phyloP scores from a whole-genome alignment of 192 early-diverging fungal genomes.

The Diversispora eburnea region DNA sequence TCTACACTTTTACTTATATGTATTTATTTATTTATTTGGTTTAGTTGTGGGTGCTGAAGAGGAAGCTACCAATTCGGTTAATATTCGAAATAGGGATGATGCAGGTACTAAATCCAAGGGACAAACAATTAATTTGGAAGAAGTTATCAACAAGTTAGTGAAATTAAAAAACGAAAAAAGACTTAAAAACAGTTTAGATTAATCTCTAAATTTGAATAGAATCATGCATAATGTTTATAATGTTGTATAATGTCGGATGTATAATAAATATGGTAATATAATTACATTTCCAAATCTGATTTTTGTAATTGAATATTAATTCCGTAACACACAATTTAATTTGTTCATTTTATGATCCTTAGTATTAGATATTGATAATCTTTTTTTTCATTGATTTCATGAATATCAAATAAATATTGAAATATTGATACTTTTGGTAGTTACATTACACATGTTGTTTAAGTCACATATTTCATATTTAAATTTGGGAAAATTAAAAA shows the following conservation, averaged over 20 bases:
- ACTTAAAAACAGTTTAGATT: slow-evolving; percentile 51
- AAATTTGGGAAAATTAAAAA: not conserved
- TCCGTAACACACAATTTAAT: too few relatives aligned
- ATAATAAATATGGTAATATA: too few relatives aligned
- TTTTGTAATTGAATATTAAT: too few relatives aligned
- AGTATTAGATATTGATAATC: too few relatives aligned
- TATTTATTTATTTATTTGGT: not conserved
- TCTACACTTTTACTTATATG: not conserved
- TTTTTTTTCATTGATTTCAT: too few relatives aligned
- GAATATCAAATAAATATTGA: too few relatives aligned
- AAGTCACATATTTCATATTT: not conserved
- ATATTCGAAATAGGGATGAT: slow-evolving; percentile 87
- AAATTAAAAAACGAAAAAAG: slow-evolving; percentile 63
- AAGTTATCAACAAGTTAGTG: slow-evolving; percentile 65
- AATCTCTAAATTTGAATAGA: too few relatives aligned
- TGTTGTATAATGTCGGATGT: too few relatives aligned
- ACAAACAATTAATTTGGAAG: slow-evolving; percentile 69
- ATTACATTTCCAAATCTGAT: too few relatives aligned
- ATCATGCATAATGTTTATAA: too few relatives aligned
- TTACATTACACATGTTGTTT: not conserved
- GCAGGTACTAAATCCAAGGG: slow-evolving; percentile 78
- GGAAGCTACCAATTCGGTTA: slow-evolving; percentile 70
- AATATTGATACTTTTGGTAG: too few relatives aligned
- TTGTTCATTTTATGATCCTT: too few relatives aligned
- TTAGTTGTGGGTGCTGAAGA: slow-evolving; percentile 86